Percentiles rank a stretch among this genome's conserved stretches.
Evolutionary conservation across 805 yeast genomes (phyloP).

Genomic region (Saccharomycopsis guyanensis): DNA sequence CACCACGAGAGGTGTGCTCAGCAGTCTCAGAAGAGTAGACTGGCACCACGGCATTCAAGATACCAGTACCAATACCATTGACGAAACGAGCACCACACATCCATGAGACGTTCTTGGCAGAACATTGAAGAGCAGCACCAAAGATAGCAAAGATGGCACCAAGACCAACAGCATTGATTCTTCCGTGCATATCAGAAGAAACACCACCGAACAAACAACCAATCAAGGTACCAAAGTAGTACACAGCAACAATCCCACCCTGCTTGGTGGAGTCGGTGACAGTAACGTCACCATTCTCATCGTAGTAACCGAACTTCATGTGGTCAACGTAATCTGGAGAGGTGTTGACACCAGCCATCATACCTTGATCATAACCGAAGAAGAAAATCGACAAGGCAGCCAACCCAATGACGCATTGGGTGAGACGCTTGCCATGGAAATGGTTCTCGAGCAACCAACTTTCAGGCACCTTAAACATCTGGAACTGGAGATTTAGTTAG

Average conservation of each 20-base stretch:
- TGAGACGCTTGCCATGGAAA: slow-evolving; percentile 39
- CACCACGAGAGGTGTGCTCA: slow-evolving; percentile 56
- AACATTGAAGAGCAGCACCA: slow-evolving; percentile 44
- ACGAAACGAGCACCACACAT: slow-evolving; percentile 64
- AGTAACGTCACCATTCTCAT: slow-evolving; percentile 24
- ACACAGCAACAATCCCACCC: slow-evolving; percentile 63
- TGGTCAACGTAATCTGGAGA: slow-evolving; percentile 49
- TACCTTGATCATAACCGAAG: slow-evolving; percentile 75
- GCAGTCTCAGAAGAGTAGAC: slow-evolving; percentile 74
- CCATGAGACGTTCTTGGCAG: slow-evolving; percentile 57
- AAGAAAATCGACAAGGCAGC: slow-evolving; percentile 59
- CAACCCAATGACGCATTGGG: slow-evolving; percentile 42
- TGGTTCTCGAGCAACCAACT: slow-evolving; percentile 4
- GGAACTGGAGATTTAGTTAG: too few relatives aligned
- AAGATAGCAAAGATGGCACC: slow-evolving; percentile 53
- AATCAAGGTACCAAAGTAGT: slow-evolving; percentile 60
- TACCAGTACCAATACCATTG: slow-evolving; percentile 68
- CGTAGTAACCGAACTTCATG: slow-evolving; percentile 49
- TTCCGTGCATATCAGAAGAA: slow-evolving; percentile 56
- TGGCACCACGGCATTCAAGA: slow-evolving; percentile 69
- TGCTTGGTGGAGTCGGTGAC: slow-evolving; percentile 49
- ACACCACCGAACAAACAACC: slow-evolving; percentile 53
- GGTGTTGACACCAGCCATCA: slow-evolving; percentile 54
- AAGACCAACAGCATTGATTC: slow-evolving; percentile 45
- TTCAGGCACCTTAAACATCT: slow-evolving; percentile 1